A percentile compares a stretch with the other conserved stretches of the same genome.
phyloP scores from a whole-genome alignment of 495 filamentous ascomycete genomes.

The Aspergillus steynii region DNA sequence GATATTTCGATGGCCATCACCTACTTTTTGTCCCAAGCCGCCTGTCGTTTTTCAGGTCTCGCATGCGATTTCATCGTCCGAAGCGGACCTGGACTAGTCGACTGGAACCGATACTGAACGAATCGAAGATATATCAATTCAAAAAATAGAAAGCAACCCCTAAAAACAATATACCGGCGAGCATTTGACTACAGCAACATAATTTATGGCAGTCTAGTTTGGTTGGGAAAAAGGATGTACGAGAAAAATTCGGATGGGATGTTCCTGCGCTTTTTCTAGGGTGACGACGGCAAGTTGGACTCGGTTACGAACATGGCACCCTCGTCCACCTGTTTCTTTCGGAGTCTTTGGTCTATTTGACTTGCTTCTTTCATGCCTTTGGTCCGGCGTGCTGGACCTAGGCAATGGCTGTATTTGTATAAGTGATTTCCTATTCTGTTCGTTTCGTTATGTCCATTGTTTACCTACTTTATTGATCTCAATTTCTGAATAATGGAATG shows the following conservation, averaged over 20 bases:
- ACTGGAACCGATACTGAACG: neutral
- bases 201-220: neutral
- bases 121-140: neutral
- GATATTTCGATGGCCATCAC: constrained; percentile 7
- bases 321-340: constrained; percentile 15
- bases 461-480: constrained; percentile 28
- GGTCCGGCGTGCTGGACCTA: constrained; percentile 33
- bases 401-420: constrained; percentile 49
- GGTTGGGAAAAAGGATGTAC: constrained; percentile 2
- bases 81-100: constrained; percentile 9
- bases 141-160: neutral
- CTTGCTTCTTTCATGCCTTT: constrained; percentile 22
- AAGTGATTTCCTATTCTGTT: constrained; percentile 33
- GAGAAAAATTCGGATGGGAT: constrained; percentile 1
- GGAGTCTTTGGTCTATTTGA: constrained; percentile 17
- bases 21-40: constrained; percentile 9
- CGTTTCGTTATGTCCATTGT: constrained; percentile 24
- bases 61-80: constrained; percentile 9
- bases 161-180: neutral
- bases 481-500: constrained; percentile 38
- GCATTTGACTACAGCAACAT: neutral
- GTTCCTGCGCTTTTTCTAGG: constrained; percentile 9
- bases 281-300: constrained; percentile 15
- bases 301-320: constrained; percentile 9
- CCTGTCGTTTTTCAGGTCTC: constrained; percentile 10